phyloP scores from a whole-genome alignment of 2,329 filamentous ascomycete genomes.

The Monosporascus sp. region DNA sequence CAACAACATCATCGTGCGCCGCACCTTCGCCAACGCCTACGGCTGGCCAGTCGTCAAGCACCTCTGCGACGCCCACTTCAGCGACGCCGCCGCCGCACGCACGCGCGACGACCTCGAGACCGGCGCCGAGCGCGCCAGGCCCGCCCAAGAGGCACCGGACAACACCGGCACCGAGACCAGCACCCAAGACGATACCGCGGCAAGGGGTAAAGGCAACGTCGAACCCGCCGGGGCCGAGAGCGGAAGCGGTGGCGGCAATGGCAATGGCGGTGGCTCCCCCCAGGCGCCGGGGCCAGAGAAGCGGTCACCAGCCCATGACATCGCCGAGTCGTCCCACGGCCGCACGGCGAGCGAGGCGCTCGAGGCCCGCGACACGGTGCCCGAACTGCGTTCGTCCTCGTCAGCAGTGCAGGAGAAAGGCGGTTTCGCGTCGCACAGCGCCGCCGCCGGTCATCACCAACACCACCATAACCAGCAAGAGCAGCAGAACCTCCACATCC shows the following conservation, averaged over 20 bases:
- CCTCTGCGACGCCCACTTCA: conserved; percentile 90
- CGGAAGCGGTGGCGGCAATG: no score
- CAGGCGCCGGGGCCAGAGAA: no score
- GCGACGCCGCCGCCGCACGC: conserved; percentile 61
- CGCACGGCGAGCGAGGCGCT: conserved; percentile 25
- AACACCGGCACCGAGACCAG: conserved; percentile 62
- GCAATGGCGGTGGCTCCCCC: no score
- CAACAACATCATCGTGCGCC: conserved; percentile 95
- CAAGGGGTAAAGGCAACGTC: background rate
- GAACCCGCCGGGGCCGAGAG: background rate
- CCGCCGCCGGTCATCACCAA: background rate
- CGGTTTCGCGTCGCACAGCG: conserved; percentile 15
- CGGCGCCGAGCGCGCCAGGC: conserved; percentile 63
- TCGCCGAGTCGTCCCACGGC: conserved; percentile 4
- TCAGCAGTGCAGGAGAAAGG: conserved; percentile 10
- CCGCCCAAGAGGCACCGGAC: conserved; percentile 48
- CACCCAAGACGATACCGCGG: conserved; percentile 16
- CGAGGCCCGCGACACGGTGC: conserved; percentile 40
- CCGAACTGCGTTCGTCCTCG: conserved; percentile 34
- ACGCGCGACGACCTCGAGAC: conserved; percentile 63
- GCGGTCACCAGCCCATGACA: no score
- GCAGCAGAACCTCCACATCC: conserved; percentile 2
- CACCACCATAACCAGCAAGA: background rate
- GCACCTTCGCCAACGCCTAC: conserved; percentile 95
- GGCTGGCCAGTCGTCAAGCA: conserved; percentile 97